A percentile compares a stretch with the other conserved stretches of the same genome.
These are phyloP conservation scores for Eucalyptus camaldulensis DNA, from an alignment of 345 rosid genomes.

Conservation along the genomic window DNA sequence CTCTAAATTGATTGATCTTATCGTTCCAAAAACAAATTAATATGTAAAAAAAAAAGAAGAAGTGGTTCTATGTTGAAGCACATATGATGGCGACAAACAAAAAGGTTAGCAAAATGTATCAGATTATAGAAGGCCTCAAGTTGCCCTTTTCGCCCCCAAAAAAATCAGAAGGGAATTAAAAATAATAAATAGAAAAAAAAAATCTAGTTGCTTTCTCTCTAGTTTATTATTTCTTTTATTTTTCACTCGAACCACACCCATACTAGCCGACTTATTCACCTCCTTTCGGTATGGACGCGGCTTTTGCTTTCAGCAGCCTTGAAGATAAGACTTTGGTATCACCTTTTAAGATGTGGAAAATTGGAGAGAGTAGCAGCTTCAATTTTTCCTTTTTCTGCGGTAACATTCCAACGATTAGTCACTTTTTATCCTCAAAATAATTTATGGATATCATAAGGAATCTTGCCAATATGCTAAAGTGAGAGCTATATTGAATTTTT, in stretches of 20 bases:
- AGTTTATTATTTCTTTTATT: not conserved
- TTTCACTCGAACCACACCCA: not conserved
- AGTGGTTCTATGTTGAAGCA: not conserved
- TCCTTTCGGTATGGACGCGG: not conserved
- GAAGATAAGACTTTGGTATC: not conserved
- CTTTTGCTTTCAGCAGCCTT: not conserved
- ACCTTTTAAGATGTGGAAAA: not conserved
- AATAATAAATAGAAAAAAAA: not conserved
- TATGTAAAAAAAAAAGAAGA: not conserved
- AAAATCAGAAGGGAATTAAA: not conserved
- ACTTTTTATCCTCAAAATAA: not conserved
- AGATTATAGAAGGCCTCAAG: not conserved
- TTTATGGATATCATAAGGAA: not conserved
- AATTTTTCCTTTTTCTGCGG: not conserved
- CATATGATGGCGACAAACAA: not conserved
- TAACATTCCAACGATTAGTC: not conserved
- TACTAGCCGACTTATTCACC: not conserved
- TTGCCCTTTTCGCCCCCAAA: not conserved
- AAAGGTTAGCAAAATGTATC: not conserved
- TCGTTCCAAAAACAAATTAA: not conserved
- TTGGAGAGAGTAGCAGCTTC: not conserved
- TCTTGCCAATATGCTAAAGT: not conserved
- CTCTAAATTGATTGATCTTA: not conserved
- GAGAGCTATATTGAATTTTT: not conserved
- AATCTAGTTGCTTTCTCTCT: not conserved